Conservation (phyloP, 225 moss, liverwort and hornwort species). For the Straminergon stramineum region DNA sequence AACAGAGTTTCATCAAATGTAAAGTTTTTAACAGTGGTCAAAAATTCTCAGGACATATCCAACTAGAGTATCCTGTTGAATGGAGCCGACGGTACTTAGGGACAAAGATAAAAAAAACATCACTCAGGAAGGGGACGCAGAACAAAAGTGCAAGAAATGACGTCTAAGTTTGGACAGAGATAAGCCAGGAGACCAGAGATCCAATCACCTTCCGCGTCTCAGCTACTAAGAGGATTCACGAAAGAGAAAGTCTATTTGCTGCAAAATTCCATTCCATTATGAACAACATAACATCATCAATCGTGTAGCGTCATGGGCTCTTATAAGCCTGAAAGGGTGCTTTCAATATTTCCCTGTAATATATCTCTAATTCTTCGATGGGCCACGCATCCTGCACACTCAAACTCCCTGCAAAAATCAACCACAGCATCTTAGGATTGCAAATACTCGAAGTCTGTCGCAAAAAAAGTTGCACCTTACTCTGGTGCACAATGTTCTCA, state of each 20-base stretch:
- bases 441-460: neutral
- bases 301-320: neutral
- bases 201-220: neutral
- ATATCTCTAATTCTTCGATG: conserved; percentile 26
- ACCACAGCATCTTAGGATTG: neutral
- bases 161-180: neutral
- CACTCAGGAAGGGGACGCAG: neutral
- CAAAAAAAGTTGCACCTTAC: neutral
- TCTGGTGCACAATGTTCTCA: neutral
- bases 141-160: neutral
- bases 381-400: conserved; percentile 52
- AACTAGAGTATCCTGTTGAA: neutral
- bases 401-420: conserved; percentile 26
- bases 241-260: neutral
- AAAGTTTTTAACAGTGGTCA: neutral
- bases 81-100: neutral
- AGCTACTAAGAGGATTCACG: neutral
- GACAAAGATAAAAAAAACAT: neutral
- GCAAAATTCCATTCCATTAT: neutral
- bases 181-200: neutral
- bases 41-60: neutral
- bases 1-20: neutral
- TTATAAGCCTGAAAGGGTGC: neutral
- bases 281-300: neutral
- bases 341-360: conserved; percentile 13